These are phyloP conservation scores for Ceratobasidium sp. DNA, from an alignment of 1,284 basidiomycete genomes.

Conservation along the genomic window DNA sequence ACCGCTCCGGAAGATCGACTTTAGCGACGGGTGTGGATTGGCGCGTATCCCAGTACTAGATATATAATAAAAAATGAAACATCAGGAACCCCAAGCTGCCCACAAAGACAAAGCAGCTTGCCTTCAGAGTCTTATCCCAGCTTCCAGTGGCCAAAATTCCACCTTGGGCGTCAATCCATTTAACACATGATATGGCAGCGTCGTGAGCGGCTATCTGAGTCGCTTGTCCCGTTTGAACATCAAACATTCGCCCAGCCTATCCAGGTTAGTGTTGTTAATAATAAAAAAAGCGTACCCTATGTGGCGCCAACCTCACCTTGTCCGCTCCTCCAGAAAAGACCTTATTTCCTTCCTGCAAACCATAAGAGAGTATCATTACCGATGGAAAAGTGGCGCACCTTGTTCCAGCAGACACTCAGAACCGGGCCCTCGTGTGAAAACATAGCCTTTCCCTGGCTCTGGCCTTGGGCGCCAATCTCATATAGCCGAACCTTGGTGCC, in stretches of 20 bases:
- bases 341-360: conserved; percentile 71
- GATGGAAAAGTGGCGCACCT: conserved; percentile 49
- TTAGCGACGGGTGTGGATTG: conserved; percentile 74
- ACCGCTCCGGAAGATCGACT: conserved; percentile 85
- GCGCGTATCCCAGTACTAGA: conserved; percentile 90
- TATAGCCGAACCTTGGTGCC: conserved; percentile 58
- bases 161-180: conserved; percentile 72
- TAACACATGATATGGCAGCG: conserved; percentile 77
- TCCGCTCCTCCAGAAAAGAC: conserved; percentile 87
- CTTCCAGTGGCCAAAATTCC: conserved; percentile 84
- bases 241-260: conserved; percentile 74
- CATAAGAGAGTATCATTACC: conserved; percentile 1
- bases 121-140: conserved; percentile 92
- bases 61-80: neutral
- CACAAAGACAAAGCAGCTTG: conserved; percentile 45
- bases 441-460: conserved; percentile 51
- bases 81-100: neutral
- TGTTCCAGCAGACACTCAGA: conserved; percentile 83
- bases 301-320: conserved; percentile 53
- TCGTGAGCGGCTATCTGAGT: conserved; percentile 84
- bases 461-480: conserved; percentile 57
- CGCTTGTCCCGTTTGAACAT: conserved; percentile 74
- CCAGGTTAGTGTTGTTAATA: neutral
- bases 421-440: conserved; percentile 85
- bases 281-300: neutral